A percentile compares a stretch with the other conserved stretches of the same genome.
Evolutionary conservation across 352 stramenopile genomes (phyloP).

Genomic region (Phytophthora sojae): DNA sequence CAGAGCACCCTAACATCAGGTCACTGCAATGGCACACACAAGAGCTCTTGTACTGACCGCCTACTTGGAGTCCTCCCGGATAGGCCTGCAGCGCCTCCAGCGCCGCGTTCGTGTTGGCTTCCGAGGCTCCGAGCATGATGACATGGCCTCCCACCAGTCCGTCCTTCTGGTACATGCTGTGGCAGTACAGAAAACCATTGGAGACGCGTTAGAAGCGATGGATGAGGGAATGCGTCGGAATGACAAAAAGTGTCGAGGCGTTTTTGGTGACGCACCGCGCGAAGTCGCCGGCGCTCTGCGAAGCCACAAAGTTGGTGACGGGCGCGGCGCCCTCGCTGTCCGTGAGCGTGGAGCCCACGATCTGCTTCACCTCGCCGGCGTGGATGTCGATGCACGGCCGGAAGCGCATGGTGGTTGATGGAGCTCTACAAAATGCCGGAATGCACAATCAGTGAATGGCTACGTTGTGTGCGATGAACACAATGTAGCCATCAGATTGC

Average conservation of each 20-base stretch:
- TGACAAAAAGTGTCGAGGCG: not conserved
- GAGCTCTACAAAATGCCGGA: not conserved
- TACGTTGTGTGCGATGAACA: conserved; percentile 1
- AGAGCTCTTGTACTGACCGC: conserved; percentile 61
- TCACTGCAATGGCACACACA: not conserved
- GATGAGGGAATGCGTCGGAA: not conserved
- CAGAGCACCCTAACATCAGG: conserved; percentile 1
- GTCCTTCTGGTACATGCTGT: conserved; percentile 93
- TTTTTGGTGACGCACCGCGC: conserved; percentile 52
- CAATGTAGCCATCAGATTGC: conserved; percentile 9
- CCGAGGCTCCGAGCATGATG: conserved; percentile 96
- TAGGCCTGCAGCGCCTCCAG: conserved; percentile 90
- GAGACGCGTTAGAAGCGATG: not conserved
- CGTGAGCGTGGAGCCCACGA: conserved; percentile 97
- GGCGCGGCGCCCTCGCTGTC: conserved; percentile 72
- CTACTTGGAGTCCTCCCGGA: conserved; percentile 95
- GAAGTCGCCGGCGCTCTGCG: conserved; percentile 75
- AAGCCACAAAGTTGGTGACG: conserved; percentile 94
- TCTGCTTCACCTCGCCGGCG: conserved; percentile 98
- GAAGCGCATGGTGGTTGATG: conserved; percentile 90
- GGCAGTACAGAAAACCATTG: not conserved
- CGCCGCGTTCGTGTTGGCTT: conserved; percentile 92
- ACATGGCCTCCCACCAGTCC: conserved; percentile 95
- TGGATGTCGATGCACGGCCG: conserved; percentile 99
- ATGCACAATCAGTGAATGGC: conserved; percentile 18